Base-by-base conservation (phyloP, 2,329 filamentous ascomycete species). In the Colletotrichum tabaci region DNA sequence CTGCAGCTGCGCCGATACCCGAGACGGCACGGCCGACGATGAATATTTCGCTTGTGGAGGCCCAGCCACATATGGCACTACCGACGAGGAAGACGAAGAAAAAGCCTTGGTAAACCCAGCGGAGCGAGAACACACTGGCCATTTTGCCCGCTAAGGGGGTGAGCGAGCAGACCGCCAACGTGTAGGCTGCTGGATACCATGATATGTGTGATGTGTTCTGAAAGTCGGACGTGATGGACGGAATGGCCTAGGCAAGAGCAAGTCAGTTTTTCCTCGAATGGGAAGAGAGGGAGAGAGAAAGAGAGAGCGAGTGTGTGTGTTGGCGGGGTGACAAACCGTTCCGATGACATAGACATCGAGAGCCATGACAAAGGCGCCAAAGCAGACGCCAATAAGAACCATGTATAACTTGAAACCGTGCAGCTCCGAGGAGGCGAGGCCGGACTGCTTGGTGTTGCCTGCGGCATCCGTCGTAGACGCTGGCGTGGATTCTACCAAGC, bases 271-370 rank as follows among this genome's bases (percentile, higher is more conserved):
- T 4, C 0, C 8, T 38, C 26, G 30, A 55, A 21, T 55, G 15
- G 8, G 18, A 55, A 13, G 52, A 15, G 6, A n/a, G 50, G 9
- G 26, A 8, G 46, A 15, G 46, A 15, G 13, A 26, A 21, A 26
- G 12, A 26, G 10, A 26, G 23, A 1, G 16, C 18, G 50, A 7
- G 26, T 18, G 16, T 53, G 30, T 40, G 16, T 35, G 26, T 55
- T 44, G 42, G 35, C 26, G 8, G 16, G 16, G 52, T 6, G 30
- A 55, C 52, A 8, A 55, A 55, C 52, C 16, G 52, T 55, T 38
- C 52, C 52, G 52, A 55, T 55, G 18, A 55, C 16, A 55, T 55
- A 38, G 52, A 55, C 52, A n/a, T 55, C 52, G 52, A 55, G 52
- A 55, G 52, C 52, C 26, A 55, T 55, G 52, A 55, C 52, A 55